These are phyloP conservation scores for Taiozyma sp. DNA, from an alignment of 1,139 yeast species.

Conservation along the genomic window DNA sequence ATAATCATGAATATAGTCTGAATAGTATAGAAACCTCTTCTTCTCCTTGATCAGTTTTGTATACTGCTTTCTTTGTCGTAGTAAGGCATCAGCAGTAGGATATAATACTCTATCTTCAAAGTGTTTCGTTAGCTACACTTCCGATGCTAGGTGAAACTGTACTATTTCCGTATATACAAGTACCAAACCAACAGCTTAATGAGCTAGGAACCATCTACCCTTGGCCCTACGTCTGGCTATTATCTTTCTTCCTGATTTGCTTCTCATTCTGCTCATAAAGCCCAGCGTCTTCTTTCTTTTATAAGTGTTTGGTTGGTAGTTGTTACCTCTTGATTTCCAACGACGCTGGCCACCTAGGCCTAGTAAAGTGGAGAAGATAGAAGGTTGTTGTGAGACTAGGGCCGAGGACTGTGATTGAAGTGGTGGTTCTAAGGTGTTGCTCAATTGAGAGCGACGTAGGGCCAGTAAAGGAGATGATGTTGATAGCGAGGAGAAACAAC, in stretches of 20 bases:
- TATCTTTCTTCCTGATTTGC: slow-evolving; percentile 75
- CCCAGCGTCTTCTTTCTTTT: slow-evolving; percentile 90
- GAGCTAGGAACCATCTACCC: slow-evolving; percentile 92
- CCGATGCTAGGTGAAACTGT: background rate
- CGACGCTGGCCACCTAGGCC: slow-evolving; percentile 45
- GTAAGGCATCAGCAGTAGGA: background rate
- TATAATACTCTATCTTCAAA: background rate
- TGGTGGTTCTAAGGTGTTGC: slow-evolving; percentile 13
- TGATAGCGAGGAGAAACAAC: slow-evolving; percentile 23
- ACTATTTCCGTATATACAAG: background rate
- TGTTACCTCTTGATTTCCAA: slow-evolving; percentile 88
- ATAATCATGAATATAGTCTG: too few species aligned
- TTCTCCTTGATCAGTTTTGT: too few species aligned
- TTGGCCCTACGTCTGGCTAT: slow-evolving; percentile 75
- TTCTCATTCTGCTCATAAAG: slow-evolving; percentile 78
- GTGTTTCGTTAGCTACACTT: background rate
- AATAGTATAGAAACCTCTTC: too few species aligned
- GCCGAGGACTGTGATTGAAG: slow-evolving; percentile 1
- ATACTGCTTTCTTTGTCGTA: too few species aligned
- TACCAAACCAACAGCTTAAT: slow-evolving; percentile 32
- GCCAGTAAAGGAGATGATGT: slow-evolving; percentile 20
- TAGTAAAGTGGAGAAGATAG: slow-evolving; percentile 20
- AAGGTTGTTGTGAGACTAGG: slow-evolving; percentile 4
- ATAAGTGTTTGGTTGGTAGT: slow-evolving; percentile 88
- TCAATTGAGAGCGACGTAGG: slow-evolving; percentile 13